Conservation (phyloP, 148 eudicot species). For the Drosera capensis region DNA sequence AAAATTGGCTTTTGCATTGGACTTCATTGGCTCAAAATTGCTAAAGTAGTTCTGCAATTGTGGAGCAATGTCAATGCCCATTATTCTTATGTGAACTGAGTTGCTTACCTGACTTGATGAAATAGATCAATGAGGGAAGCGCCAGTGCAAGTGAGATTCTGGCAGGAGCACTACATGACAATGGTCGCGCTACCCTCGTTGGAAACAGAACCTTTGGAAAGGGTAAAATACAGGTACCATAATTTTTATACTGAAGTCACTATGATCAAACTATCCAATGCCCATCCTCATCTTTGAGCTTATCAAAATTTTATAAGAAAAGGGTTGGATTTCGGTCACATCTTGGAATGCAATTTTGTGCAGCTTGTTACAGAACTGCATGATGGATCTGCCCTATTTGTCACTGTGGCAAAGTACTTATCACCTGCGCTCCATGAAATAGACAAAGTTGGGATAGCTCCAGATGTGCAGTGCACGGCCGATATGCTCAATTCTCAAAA, state of each 20-base stretch:
- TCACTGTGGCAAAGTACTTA: conserved; percentile 84
- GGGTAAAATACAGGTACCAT: conserved; percentile 81
- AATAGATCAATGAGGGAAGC: conserved; percentile 90
- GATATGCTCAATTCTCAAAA: conserved; percentile 48
- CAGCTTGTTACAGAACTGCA: conserved; percentile 84
- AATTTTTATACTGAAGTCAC: too few species aligned
- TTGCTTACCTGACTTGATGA: not conserved
- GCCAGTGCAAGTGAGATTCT: conserved; percentile 97
- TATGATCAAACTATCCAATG: too few species aligned
- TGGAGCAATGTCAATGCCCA: too few species aligned
- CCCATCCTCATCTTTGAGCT: not conserved
- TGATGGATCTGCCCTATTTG: conserved; percentile 86
- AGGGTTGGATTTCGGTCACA: too few species aligned
- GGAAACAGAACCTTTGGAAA: conserved; percentile 86
- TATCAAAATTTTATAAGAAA: too few species aligned
- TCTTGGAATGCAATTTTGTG: conserved; percentile 6
- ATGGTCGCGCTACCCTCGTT: conserved; percentile 80
- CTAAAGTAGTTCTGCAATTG: not conserved
- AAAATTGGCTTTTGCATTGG: not conserved
- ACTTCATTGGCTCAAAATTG: not conserved
- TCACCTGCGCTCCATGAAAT: conserved; percentile 84
- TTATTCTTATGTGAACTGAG: not conserved
- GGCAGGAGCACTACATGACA: conserved; percentile 92
- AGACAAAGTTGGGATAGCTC: conserved; percentile 82
- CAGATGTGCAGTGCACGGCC: conserved; percentile 74